Evolutionary conservation across 257 asterid genomes (phyloP).

Genomic region (Capsicum rhomboideum): DNA sequence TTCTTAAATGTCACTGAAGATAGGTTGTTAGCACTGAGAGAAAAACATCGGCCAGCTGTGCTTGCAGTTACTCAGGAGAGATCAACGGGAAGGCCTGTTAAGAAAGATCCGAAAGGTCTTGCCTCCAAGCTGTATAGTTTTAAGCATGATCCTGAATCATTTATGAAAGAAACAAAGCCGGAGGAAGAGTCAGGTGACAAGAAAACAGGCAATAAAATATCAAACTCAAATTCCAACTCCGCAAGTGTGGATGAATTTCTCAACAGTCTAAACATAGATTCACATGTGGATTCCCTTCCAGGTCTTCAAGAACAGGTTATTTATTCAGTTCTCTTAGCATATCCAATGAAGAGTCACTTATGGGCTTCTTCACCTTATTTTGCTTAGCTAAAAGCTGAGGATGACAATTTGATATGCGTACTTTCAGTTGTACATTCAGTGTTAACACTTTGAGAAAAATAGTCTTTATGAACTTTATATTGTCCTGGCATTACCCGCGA

Average conservation of each 20-base stretch:
- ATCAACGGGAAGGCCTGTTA: constrained; percentile 42
- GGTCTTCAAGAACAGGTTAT: constrained; percentile 85
- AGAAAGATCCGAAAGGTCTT: constrained; percentile 68
- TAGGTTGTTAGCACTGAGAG: constrained; percentile 53
- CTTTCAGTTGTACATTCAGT: neutral
- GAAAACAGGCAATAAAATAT: constrained; percentile 10
- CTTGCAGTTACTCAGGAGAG: constrained; percentile 58
- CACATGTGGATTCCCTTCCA: constrained; percentile 69
- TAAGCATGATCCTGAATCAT: constrained; percentile 50
- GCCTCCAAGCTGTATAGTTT: constrained; percentile 82
- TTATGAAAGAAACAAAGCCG: constrained; percentile 30
- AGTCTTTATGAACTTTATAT: neutral
- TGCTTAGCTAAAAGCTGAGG: neutral
- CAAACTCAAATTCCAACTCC: constrained; percentile 31
- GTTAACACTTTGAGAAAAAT: neutral
- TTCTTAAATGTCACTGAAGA: constrained; percentile 64
- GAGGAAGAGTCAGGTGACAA: constrained; percentile 34
- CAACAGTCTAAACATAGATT: constrained; percentile 34
- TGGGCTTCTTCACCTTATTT: neutral
- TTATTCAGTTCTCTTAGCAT: neutral
- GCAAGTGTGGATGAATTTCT: constrained; percentile 45
- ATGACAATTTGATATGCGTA: neutral
- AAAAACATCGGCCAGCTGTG: constrained; percentile 68
- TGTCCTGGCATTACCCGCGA: neutral
- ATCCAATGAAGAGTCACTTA: neutral